These are phyloP conservation scores for Mesotaenium endlicherianum DNA, from an alignment of 139 green algal species.

Conservation along the genomic window DNA sequence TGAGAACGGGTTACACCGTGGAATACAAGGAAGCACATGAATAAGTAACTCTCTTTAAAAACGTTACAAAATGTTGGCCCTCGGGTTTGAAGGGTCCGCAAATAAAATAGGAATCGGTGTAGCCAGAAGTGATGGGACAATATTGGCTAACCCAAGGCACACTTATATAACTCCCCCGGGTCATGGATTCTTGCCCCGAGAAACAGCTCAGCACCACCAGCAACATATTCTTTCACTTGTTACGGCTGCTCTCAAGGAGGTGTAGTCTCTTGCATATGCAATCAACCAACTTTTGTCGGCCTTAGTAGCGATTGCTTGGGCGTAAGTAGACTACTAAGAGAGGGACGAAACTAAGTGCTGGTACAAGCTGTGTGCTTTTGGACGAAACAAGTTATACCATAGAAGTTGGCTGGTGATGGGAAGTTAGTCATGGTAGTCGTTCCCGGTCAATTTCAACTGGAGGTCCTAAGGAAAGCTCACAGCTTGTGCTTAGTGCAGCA, in stretches of 20 bases:
- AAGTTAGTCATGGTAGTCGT: too few relatives aligned
- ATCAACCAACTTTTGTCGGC: too few relatives aligned
- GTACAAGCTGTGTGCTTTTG: too few relatives aligned
- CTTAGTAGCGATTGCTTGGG: too few relatives aligned
- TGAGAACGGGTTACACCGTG: not conserved
- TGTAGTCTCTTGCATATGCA: too few relatives aligned
- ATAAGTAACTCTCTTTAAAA: not conserved
- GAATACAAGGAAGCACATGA: not conserved
- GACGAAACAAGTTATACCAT: too few relatives aligned
- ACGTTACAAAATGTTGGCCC: slow-evolving; percentile 46
- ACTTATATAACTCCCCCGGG: slow-evolving; percentile 85
- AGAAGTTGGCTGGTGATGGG: too few relatives aligned
- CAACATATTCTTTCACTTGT: slow-evolving; percentile 27
- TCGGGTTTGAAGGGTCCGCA: slow-evolving; percentile 84
- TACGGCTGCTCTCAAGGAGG: not conserved
- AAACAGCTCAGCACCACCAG: slow-evolving; percentile 85
- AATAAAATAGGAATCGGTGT: slow-evolving; percentile 91
- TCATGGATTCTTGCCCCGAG: slow-evolving; percentile 78
- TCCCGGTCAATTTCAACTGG: too few relatives aligned
- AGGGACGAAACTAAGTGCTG: too few relatives aligned
- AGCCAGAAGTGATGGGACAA: slow-evolving; percentile 68
- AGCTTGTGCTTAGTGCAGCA: too few relatives aligned
- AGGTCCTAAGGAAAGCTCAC: too few relatives aligned
- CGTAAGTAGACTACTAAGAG: too few relatives aligned
- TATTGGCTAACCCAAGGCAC: slow-evolving; percentile 76